Conservation (phyloP, 495 filamentous ascomycete species). For the Neurospora hispaniola region DNA sequence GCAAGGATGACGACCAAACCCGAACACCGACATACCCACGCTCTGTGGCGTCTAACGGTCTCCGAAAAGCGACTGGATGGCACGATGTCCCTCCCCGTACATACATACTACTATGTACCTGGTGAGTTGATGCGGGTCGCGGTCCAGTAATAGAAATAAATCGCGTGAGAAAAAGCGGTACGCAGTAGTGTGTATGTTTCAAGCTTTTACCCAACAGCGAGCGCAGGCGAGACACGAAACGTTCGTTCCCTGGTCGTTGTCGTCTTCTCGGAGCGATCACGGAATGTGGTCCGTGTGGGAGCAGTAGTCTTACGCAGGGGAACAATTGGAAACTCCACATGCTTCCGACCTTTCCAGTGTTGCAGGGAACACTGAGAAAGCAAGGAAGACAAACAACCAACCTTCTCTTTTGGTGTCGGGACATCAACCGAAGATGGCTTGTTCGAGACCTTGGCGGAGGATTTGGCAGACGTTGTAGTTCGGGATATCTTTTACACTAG, state of each 20-base stretch:
- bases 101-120: background rate
- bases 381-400: background rate
- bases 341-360: background rate
- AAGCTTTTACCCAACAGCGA: background rate
- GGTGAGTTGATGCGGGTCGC: too few species aligned
- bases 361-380: background rate
- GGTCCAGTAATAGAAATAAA: too few species aligned
- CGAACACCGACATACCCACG: background rate
- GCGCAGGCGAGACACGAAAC: background rate
- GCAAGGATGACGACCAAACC: too few species aligned
- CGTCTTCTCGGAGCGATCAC: background rate
- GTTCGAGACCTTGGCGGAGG: background rate
- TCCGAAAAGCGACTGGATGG: background rate
- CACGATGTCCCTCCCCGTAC: background rate
- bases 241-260: background rate
- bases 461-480: background rate
- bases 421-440: background rate
- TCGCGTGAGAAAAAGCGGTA: too few species aligned
- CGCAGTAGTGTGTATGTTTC: background rate
- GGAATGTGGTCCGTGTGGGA: background rate
- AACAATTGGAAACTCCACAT: background rate
- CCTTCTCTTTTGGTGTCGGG: background rate
- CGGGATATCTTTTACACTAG: too few species aligned
- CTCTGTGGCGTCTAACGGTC: background rate
- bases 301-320: background rate